Conservation (phyloP, 108 stramenopile genomes). For the Nannochloropsis granulata region DNA sequence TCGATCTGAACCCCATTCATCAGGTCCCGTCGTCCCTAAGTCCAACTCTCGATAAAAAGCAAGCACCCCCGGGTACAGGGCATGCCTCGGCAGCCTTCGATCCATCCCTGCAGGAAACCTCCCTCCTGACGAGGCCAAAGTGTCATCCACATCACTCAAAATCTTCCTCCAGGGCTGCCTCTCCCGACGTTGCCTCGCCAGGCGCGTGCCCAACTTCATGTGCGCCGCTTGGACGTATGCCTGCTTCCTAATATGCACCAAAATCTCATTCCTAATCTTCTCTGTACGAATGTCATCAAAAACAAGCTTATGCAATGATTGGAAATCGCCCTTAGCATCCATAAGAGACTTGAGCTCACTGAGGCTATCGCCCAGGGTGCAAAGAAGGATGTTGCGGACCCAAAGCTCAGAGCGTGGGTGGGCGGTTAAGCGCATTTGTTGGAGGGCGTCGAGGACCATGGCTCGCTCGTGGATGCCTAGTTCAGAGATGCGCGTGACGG, state of each 20-base stretch:
- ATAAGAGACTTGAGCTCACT: conserved; percentile 80
- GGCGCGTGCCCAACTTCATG: conserved; percentile 25
- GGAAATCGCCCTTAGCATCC: conserved; percentile 52
- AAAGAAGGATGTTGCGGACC: conserved; percentile 77
- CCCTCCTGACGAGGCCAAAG: conserved; percentile 75
- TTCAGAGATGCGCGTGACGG: conserved; percentile 6
- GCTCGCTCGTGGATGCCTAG: conserved; percentile 1
- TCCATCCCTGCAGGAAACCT: conserved; percentile 88
- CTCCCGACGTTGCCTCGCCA: conserved; percentile 17
- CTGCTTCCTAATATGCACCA: conserved; percentile 74
- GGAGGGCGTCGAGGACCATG: conserved; percentile 38
- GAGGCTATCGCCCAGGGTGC: conserved; percentile 74
- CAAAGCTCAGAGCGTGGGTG: conserved; percentile 57
- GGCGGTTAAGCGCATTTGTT: conserved; percentile 32
- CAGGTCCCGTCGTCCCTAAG: conserved; percentile 57
- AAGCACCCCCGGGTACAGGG: conserved; percentile 78
- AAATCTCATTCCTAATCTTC: conserved; percentile 66
- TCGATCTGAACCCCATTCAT: conserved; percentile 55
- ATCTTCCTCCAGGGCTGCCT: conserved; percentile 76
- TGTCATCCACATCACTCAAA: conserved; percentile 94
- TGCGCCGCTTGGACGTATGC: conserved; percentile 71
- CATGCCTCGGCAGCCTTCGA: conserved; percentile 10
- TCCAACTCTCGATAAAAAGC: conserved; percentile 92
- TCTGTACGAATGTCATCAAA: conserved; percentile 78
- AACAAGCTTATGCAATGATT: conserved; percentile 80